Conservation (phyloP, 805 yeast genomes). For the Nakazawaea anatomiae region DNA sequence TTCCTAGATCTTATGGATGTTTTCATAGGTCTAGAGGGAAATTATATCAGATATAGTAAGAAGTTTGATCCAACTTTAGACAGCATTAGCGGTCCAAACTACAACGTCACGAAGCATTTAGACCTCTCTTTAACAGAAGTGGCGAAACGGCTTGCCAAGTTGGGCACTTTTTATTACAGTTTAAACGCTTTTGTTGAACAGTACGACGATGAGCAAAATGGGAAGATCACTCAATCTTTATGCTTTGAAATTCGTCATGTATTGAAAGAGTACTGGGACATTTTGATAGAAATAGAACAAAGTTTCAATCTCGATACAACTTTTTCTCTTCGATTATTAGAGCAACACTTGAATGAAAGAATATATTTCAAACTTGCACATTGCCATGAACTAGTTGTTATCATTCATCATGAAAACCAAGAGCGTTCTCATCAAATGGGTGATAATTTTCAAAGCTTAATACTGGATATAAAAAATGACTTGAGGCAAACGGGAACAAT, state of each 20-base stretch:
- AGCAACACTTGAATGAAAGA: slow-evolving; percentile 37
- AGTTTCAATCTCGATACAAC: slow-evolving; percentile 40
- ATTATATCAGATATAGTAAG: slow-evolving; percentile 63
- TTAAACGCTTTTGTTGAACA: slow-evolving; percentile 54
- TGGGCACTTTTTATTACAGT: slow-evolving; percentile 60
- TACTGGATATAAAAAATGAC: slow-evolving; percentile 33
- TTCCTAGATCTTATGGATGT: slow-evolving; percentile 65
- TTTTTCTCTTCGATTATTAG: slow-evolving; percentile 57
- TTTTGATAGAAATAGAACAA: slow-evolving; percentile 42
- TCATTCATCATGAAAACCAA: slow-evolving; percentile 46
- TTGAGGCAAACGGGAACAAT: slow-evolving; percentile 36
- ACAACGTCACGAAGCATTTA: slow-evolving; percentile 60
- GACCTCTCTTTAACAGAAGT: slow-evolving; percentile 71
- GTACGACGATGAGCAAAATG: slow-evolving; percentile 52
- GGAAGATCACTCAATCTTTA: slow-evolving; percentile 68
- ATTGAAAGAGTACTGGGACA: slow-evolving; percentile 29
- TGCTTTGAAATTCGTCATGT: slow-evolving; percentile 52
- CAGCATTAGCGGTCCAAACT: slow-evolving; percentile 66
- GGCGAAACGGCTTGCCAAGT: slow-evolving; percentile 50
- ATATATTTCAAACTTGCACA: slow-evolving; percentile 39
- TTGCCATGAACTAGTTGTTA: slow-evolving; percentile 49
- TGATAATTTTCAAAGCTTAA: slow-evolving; percentile 24
- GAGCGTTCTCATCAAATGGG: slow-evolving; percentile 22
- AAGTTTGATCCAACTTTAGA: slow-evolving; percentile 45
- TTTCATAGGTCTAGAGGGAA: slow-evolving; percentile 71